Base-by-base conservation (phyloP, 169 alveolate species). In the Blepharisma undulans region DNA sequence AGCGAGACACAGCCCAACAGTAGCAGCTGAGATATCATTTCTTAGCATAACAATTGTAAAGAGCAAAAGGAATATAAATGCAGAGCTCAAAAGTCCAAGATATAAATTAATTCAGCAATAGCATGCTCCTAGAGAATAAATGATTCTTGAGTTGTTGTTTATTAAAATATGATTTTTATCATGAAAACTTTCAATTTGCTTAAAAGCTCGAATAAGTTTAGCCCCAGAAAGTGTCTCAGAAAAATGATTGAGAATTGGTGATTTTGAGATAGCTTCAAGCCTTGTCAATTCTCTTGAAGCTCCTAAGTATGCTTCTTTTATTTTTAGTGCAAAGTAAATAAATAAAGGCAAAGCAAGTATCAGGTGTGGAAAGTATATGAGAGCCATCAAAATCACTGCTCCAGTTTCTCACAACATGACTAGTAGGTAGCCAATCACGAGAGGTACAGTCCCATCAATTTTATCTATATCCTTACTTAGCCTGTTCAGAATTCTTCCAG, bases 401-500 rank as follows among this genome's bases (percentile, higher is more conserved):
- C 76, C 76, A 7, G 30, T 36, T 14, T 22, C 34, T 27, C 33
- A 8, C 5, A 60, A 10, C 12, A 34, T 16, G 36, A 32, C 74
- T 4, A 34, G 6, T 4, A 10, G 14, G 8, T 32, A 22, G 32
- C 27, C 36, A 22, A 82, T 82, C 6, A 1, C 89, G 19, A 10
- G 0, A 36, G 77, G 77, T 12, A 82, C 33, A n/a, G n/a, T 22
- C 7, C 30, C 34, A 66, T 93, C 95, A 21, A 93, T 32, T 14
- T 74, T 78, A 5, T 93, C 85, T 19, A 94, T 71, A 85, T 97
- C 98, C 29, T 94, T 95, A 0, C 97, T 93, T 60, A 95, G 90
- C 48, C 97, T 88, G 78, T 93, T 96, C 33, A 96, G 76, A 16
- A 96, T 94, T 84, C 94, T 94, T n/a, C 99, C 99, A 72, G 92